phyloP scores from a whole-genome alignment of 257 asterid genomes.

The Nicotiana noctiflora region DNA sequence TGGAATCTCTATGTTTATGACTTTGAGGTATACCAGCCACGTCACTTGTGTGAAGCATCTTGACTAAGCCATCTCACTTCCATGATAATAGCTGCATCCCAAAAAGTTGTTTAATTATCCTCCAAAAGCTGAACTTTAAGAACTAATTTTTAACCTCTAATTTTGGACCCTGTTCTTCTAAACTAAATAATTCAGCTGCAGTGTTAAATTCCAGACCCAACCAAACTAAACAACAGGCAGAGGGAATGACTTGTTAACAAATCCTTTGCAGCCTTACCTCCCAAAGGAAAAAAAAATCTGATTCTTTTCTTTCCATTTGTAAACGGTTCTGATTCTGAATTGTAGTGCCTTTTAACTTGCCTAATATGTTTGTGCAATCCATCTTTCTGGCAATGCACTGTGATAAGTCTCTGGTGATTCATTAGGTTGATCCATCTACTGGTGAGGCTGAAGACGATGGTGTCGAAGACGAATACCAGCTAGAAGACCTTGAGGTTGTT shows the following conservation, averaged over 20 bases:
- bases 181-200: neutral
- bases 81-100: neutral
- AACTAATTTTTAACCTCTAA: neutral
- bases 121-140: neutral
- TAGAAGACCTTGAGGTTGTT: conserved; percentile 90
- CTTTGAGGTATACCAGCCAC: neutral
- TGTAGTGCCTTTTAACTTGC: neutral
- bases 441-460: conserved; percentile 99
- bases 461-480: conserved; percentile 95
- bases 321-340: neutral
- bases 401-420: neutral
- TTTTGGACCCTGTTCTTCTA: neutral
- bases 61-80: neutral
- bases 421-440: conserved; percentile 83
- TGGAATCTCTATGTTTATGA: neutral
- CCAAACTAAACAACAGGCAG: no score
- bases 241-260: neutral
- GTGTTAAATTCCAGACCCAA: neutral
- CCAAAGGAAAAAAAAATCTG: neutral
- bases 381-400: neutral
- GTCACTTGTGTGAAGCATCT: neutral
- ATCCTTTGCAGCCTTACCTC: neutral
- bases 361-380: neutral
- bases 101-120: neutral
- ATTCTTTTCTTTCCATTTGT: neutral